Evolutionary conservation across 805 yeast species (phyloP).

Genomic region (Candida koratica): DNA sequence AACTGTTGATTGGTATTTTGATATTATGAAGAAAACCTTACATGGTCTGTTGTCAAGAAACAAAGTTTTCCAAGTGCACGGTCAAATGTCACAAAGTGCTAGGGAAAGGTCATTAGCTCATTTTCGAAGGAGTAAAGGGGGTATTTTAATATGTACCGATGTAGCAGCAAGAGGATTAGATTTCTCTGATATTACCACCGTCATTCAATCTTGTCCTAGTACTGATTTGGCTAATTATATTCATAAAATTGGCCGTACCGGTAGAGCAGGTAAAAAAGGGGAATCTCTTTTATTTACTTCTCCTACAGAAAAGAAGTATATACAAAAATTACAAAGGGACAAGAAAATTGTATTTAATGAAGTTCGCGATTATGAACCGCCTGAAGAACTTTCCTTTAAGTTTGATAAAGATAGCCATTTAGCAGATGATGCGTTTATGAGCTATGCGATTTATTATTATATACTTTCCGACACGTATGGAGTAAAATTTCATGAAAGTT

Average conservation of each 20-base stretch:
- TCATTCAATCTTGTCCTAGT: conserved; percentile 79
- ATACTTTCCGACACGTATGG: conserved; percentile 21
- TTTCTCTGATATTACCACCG: conserved; percentile 83
- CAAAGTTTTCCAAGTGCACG: conserved; percentile 47
- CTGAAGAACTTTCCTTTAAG: conserved; percentile 29
- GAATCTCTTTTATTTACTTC: conserved; percentile 59
- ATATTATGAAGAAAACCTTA: conserved; percentile 10
- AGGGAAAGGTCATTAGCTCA: conserved; percentile 58
- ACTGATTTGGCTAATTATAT: conserved; percentile 72
- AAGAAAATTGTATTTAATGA: conserved; percentile 55
- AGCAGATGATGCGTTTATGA: conserved; percentile 10
- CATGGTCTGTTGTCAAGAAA: conserved; percentile 12
- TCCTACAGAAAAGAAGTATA: conserved; percentile 53
- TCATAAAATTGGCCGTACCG: conserved; percentile 95
- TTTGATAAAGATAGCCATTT: conserved; percentile 11
- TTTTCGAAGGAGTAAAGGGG: conserved; percentile 46
- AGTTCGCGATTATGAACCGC: conserved; percentile 35
- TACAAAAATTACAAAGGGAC: conserved; percentile 42
- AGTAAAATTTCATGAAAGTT: conserved; percentile 10
- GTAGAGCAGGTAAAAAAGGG: conserved; percentile 84
- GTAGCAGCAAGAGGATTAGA: conserved; percentile 98
- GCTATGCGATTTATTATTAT: conserved; percentile 22
- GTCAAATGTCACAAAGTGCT: conserved; percentile 64
- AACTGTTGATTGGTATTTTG: conserved; percentile 56
- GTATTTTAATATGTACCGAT: conserved; percentile 78